phyloP scores from a whole-genome alignment of 208 protist genomes.

The Leishmania arabica region DNA sequence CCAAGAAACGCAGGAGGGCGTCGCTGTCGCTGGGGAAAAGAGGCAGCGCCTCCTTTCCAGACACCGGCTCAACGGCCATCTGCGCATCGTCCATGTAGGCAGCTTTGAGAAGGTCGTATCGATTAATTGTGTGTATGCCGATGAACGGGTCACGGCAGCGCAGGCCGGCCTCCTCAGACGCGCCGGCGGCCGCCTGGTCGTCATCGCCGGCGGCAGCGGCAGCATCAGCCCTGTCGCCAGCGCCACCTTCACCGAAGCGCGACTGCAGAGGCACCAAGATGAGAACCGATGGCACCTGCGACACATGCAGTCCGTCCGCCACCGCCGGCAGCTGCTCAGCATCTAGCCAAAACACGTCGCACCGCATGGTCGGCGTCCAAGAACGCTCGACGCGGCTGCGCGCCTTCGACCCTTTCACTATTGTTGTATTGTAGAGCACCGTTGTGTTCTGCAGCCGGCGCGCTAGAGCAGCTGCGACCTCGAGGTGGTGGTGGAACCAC shows the following conservation, averaged over 20 bases:
- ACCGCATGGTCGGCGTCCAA: constrained; percentile 19
- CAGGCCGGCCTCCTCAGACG: constrained; percentile 1
- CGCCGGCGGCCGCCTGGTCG: constrained; percentile 2
- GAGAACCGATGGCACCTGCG: constrained; percentile 38
- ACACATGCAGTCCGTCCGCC: constrained; percentile 27
- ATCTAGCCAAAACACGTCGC: constrained; percentile 51
- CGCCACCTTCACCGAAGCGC: constrained; percentile 6
- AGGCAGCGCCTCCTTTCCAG: constrained; percentile 26
- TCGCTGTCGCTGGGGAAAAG: constrained; percentile 39
- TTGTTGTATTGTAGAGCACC: constrained; percentile 29
- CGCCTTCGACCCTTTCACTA: constrained; percentile 4
- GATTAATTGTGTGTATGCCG: constrained; percentile 38
- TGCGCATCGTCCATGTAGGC: constrained; percentile 22
- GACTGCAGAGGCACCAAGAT: constrained; percentile 30
- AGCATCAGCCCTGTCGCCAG: constrained; percentile 6
- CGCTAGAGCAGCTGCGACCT: constrained; percentile 32
- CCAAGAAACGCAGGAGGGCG: constrained; percentile 45
- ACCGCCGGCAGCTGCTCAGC: constrained; percentile 40
- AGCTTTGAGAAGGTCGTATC: constrained; percentile 37
- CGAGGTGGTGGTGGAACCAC: constrained; percentile 41
- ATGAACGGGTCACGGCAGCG: constrained; percentile 21
- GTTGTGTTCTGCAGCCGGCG: constrained; percentile 16
- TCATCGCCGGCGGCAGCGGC: constrained; percentile 1
- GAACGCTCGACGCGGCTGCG: constrained; percentile 12
- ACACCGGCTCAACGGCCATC: constrained; percentile 18